Percentiles rank a stretch among this genome's conserved stretches.
Conservation (phyloP, 495 filamentous ascomycete species). For the Aspergillus nidulans region DNA sequence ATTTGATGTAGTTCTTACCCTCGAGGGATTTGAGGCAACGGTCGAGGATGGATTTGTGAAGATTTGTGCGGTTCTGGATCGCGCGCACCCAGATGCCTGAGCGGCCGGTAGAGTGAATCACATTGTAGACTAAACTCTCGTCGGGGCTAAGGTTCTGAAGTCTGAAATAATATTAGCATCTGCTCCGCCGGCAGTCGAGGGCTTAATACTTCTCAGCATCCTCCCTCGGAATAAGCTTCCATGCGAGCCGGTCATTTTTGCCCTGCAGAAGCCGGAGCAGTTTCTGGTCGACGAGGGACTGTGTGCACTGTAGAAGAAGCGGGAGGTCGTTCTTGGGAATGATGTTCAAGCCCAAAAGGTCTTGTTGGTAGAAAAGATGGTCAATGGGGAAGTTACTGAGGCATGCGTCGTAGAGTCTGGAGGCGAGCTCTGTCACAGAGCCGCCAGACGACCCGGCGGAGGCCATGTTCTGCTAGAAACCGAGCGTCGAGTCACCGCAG, state of each 20-base stretch:
- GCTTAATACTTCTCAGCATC: slow-evolving; percentile 63
- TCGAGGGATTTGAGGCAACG: slow-evolving; percentile 75
- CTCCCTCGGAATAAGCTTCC: slow-evolving; percentile 61
- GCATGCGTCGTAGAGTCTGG: slow-evolving; percentile 44
- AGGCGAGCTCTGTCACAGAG: slow-evolving; percentile 36
- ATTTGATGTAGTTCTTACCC: slow-evolving; percentile 80
- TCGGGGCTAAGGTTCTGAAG: slow-evolving; percentile 62
- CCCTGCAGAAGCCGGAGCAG: slow-evolving; percentile 57
- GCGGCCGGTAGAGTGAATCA: slow-evolving; percentile 74
- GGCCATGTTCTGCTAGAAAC: slow-evolving; percentile 24
- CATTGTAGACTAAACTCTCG: slow-evolving; percentile 75
- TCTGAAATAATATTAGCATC: slow-evolving; percentile 32
- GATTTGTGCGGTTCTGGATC: slow-evolving; percentile 66
- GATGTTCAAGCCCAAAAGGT: slow-evolving; percentile 56
- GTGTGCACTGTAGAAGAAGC: slow-evolving; percentile 56
- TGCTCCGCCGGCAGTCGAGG: no score
- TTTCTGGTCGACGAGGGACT: slow-evolving; percentile 60
- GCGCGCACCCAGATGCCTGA: slow-evolving; percentile 86
- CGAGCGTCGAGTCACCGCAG: slow-evolving; percentile 21
- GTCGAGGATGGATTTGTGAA: slow-evolving; percentile 73
- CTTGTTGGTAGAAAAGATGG: slow-evolving; percentile 61
- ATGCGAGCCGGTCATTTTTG: slow-evolving; percentile 53
- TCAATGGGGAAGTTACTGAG: slow-evolving; percentile 37
- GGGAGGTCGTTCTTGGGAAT: slow-evolving; percentile 55
- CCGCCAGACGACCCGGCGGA: slow-evolving; percentile 30